Conservation (phyloP, 2,329 filamentous ascomycete species). For the Fusarium gaditjirri region DNA sequence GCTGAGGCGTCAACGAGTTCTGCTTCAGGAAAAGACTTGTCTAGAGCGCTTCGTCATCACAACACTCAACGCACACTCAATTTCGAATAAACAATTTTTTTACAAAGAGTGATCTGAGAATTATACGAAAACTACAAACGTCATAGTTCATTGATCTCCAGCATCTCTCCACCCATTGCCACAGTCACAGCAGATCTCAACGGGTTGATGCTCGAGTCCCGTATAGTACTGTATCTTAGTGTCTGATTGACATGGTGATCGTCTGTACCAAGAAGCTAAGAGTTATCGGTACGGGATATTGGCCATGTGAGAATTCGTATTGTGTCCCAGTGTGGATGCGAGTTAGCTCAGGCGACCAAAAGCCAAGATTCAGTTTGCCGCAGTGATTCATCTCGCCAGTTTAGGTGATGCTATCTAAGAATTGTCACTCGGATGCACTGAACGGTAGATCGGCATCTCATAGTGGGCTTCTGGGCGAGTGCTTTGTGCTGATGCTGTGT, state of each 20-base stretch:
- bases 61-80: neutral
- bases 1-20: neutral
- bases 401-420: conserved; percentile 1
- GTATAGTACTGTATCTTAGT: neutral
- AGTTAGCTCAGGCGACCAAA: conserved; percentile 3
- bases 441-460: neutral
- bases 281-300: conserved; percentile 9
- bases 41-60: conserved; percentile 30
- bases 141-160: conserved; percentile 19
- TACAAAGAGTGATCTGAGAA: conserved; percentile 5
- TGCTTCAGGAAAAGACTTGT: conserved; percentile 27
- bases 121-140: conserved; percentile 16
- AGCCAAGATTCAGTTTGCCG: conserved; percentile 17
- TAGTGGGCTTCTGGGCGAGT: neutral
- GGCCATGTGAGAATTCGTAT: conserved; percentile 27
- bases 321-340: neutral
- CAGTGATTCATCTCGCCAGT: conserved; percentile 20
- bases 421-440: neutral
- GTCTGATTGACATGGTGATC: conserved; percentile 7
- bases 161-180: conserved; percentile 18
- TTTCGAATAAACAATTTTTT: neutral
- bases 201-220: conserved; percentile 9
- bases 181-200: conserved; percentile 25
- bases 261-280: conserved; percentile 11
- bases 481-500: neutral